phyloP scores from a whole-genome alignment of 768 basidiomycete species.

The Panus rudis region DNA sequence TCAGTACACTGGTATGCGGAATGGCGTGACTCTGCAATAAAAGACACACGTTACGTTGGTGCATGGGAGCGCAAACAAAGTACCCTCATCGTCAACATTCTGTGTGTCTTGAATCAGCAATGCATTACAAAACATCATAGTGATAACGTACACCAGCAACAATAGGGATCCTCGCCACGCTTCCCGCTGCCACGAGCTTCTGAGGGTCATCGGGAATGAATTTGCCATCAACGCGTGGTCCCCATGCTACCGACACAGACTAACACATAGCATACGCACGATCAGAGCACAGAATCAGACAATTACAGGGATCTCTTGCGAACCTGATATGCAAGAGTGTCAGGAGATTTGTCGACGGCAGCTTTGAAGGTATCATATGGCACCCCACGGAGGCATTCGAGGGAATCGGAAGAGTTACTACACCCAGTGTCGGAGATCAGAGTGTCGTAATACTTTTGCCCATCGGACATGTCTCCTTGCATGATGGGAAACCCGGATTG shows the following conservation, averaged over 20 bases:
- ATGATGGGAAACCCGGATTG: conserved; percentile 13
- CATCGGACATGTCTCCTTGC: conserved; percentile 5
- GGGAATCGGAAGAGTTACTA: conserved; percentile 24
- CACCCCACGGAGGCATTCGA: conserved; percentile 36
- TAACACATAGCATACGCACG: too few species aligned
- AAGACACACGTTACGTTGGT: conserved; percentile 24
- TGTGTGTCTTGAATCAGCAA: background rate
- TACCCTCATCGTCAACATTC: conserved; percentile 49
- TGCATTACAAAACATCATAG: background rate
- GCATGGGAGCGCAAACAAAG: conserved; percentile 25
- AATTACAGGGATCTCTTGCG: too few species aligned
- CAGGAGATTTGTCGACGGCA: conserved; percentile 28
- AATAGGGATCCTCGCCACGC: conserved; percentile 42
- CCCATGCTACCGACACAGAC: too few species aligned
- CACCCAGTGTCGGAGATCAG: conserved; percentile 37
- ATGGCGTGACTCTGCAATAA: background rate
- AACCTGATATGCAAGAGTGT: conserved; percentile 13
- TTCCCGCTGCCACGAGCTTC: conserved; percentile 36
- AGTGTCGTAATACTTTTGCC: conserved; percentile 34
- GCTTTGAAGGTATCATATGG: conserved; percentile 24
- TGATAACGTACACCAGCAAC: conserved; percentile 35
- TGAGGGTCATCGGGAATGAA: conserved; percentile 36
- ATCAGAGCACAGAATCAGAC: too few species aligned
- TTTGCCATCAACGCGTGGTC: conserved; percentile 41
- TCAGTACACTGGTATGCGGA: background rate